Evolutionary conservation across 768 basidiomycete species (phyloP).

Genomic region (Strobilomyces dryophilus): DNA sequence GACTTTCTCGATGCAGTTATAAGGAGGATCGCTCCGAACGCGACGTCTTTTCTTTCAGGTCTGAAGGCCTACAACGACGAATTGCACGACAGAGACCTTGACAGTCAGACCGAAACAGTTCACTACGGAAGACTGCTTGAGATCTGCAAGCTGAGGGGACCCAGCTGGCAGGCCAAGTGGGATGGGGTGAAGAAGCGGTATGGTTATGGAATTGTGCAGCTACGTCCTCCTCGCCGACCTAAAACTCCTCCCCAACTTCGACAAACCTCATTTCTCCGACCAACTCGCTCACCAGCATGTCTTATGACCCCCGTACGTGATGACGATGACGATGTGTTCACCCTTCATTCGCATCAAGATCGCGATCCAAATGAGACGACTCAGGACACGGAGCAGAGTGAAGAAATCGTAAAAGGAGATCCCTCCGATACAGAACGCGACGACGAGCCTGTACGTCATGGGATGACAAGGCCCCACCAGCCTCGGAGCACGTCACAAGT

Average conservation of each 20-base stretch:
- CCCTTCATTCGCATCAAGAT: constrained; percentile 42
- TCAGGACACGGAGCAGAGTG: constrained; percentile 17
- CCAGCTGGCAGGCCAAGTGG: constrained; percentile 84
- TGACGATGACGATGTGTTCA: constrained; percentile 39
- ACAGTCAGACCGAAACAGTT: constrained; percentile 69
- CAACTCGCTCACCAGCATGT: constrained; percentile 23
- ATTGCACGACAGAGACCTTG: constrained; percentile 68
- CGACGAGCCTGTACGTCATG: constrained; percentile 9
- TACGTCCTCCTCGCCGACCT: constrained; percentile 11
- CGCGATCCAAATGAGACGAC: constrained; percentile 25
- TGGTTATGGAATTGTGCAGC: constrained; percentile 32
- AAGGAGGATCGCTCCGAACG: constrained; percentile 56
- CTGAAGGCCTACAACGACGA: constrained; percentile 85
- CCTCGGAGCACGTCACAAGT: constrained; percentile 7
- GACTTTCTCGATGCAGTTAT: constrained; percentile 75
- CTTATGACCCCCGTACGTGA: constrained; percentile 28
- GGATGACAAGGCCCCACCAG: constrained; percentile 5
- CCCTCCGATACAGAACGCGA: constrained; percentile 23
- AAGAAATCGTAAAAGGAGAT: constrained; percentile 5
- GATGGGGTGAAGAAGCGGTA: constrained; percentile 57
- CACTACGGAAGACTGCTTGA: constrained; percentile 83
- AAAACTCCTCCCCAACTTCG: constrained; percentile 17
- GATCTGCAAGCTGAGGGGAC: constrained; percentile 75
- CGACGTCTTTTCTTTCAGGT: constrained; percentile 75
- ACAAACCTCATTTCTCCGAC: constrained; percentile 13